phyloP scores from a whole-genome alignment of 345 rosid species.

The Moringa oleifera region DNA sequence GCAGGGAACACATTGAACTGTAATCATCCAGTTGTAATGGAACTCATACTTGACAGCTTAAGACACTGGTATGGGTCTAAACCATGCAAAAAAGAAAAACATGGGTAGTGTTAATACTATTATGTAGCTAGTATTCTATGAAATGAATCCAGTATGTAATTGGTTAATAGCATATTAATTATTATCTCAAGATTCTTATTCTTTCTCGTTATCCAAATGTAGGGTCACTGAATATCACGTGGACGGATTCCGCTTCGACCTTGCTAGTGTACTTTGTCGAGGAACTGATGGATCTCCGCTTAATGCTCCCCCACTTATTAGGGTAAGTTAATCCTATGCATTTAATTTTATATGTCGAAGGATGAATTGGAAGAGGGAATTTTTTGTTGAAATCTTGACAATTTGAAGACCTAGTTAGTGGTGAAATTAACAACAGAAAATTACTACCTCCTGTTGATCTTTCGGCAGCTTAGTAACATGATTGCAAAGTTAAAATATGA shows the following conservation, averaged over 20 bases:
- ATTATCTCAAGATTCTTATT: background rate
- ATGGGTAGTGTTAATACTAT: too few species aligned
- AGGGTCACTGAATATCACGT: constrained; percentile 86
- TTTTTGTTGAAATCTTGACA: background rate
- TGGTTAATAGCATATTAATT: background rate
- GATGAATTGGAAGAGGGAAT: background rate
- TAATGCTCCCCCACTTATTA: constrained; percentile 68
- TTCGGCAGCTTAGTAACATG: background rate
- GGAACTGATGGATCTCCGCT: constrained; percentile 89
- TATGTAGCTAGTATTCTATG: too few species aligned
- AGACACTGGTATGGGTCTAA: constrained; percentile 70
- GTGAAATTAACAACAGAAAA: background rate
- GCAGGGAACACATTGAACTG: constrained; percentile 91
- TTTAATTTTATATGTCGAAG: background rate
- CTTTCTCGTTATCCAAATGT: constrained; percentile 14
- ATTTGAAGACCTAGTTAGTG: background rate
- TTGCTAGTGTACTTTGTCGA: constrained; percentile 91
- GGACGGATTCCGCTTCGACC: constrained; percentile 97
- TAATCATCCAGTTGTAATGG: constrained; percentile 91
- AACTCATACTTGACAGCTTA: constrained; percentile 81
- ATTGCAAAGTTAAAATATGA: background rate
- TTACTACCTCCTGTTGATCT: too few species aligned
- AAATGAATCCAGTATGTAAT: too few species aligned
- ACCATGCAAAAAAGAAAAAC: constrained; percentile 6
- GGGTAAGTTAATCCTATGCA: constrained; percentile 40